These are phyloP conservation scores for Pestalotiopsis sp. DNA, from an alignment of 2,329 filamentous ascomycete species.

Conservation along the genomic window DNA sequence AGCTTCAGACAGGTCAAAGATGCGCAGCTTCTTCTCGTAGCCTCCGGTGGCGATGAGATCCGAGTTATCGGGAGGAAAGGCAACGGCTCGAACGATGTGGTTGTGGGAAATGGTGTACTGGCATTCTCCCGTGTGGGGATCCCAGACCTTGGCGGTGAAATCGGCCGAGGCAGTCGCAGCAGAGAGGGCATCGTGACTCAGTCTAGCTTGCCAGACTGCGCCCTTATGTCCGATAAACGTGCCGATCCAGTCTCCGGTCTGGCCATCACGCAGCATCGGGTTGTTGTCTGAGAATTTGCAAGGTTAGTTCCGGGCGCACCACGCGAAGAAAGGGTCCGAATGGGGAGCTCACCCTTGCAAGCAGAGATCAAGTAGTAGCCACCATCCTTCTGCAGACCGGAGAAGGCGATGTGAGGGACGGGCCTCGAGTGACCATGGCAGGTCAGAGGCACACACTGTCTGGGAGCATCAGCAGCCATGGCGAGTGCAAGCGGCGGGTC, in stretches of 20 bases:
- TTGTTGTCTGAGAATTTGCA: conserved; percentile 74
- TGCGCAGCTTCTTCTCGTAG: conserved; percentile 93
- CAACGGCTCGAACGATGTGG: conserved; percentile 92
- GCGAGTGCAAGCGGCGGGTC: neutral
- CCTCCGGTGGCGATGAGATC: conserved; percentile 92
- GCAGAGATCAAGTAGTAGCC: conserved; percentile 92
- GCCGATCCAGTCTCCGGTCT: conserved; percentile 97
- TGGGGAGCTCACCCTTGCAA: conserved; percentile 71
- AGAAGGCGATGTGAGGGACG: conserved; percentile 90
- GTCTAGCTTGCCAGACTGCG: conserved; percentile 92
- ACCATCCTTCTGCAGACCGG: conserved; percentile 78
- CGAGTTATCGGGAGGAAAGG: conserved; percentile 80
- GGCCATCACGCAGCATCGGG: conserved; percentile 94
- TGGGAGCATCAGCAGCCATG: conserved; percentile 36
- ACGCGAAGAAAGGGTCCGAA: conserved; percentile 19
- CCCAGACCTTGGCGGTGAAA: conserved; percentile 97
- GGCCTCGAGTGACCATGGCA: conserved; percentile 94
- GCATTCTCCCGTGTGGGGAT: conserved; percentile 90
- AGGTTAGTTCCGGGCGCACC: neutral
- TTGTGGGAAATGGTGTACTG: conserved; percentile 86
- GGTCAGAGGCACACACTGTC: conserved; percentile 73
- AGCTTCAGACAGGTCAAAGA: conserved; percentile 79
- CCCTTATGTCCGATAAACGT: conserved; percentile 99
- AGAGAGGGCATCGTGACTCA: conserved; percentile 84
- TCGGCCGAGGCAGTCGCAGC: conserved; percentile 95